Evolutionary conservation across 2,329 filamentous ascomycete genomes (phyloP).

Genomic region (Aspergillus tubingensis): DNA sequence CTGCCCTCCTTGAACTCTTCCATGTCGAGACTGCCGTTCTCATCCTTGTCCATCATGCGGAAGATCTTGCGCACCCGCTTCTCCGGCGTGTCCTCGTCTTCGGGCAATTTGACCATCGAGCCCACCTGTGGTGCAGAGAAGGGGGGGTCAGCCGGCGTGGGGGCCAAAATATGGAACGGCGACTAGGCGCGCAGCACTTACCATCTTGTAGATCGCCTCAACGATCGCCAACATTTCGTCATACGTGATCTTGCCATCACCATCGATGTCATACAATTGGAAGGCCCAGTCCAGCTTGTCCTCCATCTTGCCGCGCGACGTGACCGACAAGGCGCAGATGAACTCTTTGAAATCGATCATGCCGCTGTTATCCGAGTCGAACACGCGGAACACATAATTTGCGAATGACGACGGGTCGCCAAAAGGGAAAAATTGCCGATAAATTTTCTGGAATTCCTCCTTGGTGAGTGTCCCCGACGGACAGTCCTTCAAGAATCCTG

Average conservation of each 20-base stretch:
- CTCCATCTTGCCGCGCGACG: conserved; percentile 96
- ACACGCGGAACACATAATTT: conserved; percentile 99
- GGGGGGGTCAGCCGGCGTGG: conserved; percentile 11
- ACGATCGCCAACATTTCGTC: conserved; percentile 99
- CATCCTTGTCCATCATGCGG: conserved; percentile 99
- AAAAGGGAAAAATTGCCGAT: conserved; percentile 98
- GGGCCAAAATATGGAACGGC: conserved; percentile 4
- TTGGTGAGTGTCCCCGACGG: conserved; percentile 95
- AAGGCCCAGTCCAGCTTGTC: conserved; percentile 99
- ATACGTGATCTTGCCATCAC: conserved; percentile 98
- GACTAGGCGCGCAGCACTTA: conserved; percentile 43
- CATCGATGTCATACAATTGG: conserved; percentile 98
- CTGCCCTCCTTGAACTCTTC: conserved; percentile 99
- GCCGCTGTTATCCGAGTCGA: conserved; percentile 95
- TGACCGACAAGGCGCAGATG: conserved; percentile 96
- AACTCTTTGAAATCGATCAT: conserved; percentile 99
- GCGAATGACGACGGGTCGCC: conserved; percentile 96
- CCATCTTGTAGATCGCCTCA: conserved; percentile 99
- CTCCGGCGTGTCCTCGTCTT: conserved; percentile 98
- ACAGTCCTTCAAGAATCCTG: conserved; percentile 97
- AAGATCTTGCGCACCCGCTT: conserved; percentile 99
- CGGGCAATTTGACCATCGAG: conserved; percentile 97
- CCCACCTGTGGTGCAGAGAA: conserved; percentile 66
- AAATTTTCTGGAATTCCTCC: conserved; percentile 99
- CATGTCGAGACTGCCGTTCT: conserved; percentile 95